phyloP scores from a whole-genome alignment of 176 grass and related monocot genomes.

The Paspalum notatum region DNA sequence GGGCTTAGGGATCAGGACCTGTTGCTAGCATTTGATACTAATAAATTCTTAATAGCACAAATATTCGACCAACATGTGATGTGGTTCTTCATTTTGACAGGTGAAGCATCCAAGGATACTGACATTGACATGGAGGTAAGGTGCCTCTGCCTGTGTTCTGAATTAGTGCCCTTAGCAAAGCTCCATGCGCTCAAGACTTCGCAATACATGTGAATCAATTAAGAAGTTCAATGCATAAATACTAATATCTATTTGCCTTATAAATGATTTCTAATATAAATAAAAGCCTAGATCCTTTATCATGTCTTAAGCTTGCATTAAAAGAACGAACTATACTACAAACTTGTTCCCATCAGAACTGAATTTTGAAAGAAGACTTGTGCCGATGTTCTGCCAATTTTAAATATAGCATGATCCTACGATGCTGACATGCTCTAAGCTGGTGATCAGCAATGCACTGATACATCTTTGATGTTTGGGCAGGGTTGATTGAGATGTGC shows the following conservation, averaged over 20 bases:
- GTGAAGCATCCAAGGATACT: slow-evolving; percentile 41
- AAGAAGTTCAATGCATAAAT: slow-evolving; percentile 4
- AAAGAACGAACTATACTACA: background rate
- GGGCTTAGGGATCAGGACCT: background rate
- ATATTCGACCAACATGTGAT: background rate
- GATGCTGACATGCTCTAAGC: background rate
- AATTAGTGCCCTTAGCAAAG: slow-evolving; percentile 5
- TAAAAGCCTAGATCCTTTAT: background rate
- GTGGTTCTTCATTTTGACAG: slow-evolving; percentile 43
- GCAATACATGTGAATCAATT: background rate
- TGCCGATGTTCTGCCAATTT: background rate
- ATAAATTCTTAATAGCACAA: background rate
- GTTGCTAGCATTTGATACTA: background rate
- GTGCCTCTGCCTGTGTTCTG: background rate
- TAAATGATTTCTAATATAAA: background rate
- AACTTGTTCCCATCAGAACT: background rate
- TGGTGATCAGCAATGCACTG: background rate
- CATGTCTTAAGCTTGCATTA: background rate
- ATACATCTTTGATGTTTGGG: background rate
- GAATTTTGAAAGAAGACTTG: background rate
- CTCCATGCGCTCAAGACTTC: background rate
- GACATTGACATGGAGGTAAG: slow-evolving; percentile 45
- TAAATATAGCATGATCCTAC: background rate
- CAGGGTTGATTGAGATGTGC: background rate
- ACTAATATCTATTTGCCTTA: background rate